Evolutionary conservation across 306 rosid species (phyloP), one percentile per base, ranked within the genome.

Genomic region (Purshia tridentata): DNA sequence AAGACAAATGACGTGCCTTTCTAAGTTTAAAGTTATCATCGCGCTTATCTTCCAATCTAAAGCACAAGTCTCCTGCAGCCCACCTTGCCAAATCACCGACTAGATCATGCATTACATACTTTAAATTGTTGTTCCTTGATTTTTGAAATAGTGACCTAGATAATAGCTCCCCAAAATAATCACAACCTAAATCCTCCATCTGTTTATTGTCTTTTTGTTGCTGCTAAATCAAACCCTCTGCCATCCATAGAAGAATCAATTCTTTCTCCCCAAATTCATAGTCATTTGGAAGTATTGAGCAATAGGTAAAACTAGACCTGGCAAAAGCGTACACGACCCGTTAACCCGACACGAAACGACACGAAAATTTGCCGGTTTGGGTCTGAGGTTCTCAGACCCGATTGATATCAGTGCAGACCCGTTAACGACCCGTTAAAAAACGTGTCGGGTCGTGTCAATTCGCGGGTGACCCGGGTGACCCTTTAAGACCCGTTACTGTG

Each of bases 221-320:
- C 47, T 15, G 39, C 40, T 15, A 20, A 6, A 82, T 4, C 59
- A 74, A 14, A 10, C 67, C 72, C 58, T 82, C 80, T 0, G 83
- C 86, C 80, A 78, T 82, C 86, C 86, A 82, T 3, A 77, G 15
- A 7, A 35, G 50, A 39, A 83, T 22, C 6, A 83, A 8, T 18
- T 60, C 19, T 29, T 61, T 65, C 20, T 68, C 69, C 2, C 63
- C 16, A 16, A 78, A 35, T 23, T 8, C 37, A 41, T 76, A 76
- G 54, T 46, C 82, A 39, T 73, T 77, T 0, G 82, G 80, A 0
- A 84, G 70, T 12, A 84, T 62, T 0, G 82, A 80, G 18, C 79
- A 78, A 59, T 82, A 82, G 19, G 86, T 75, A 78, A 82, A 82
- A 7, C 55, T n/a, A n/a, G n/a, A n/a, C n/a, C n/a, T n/a, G n/a